These are phyloP conservation scores for Penicillium carneum DNA, from an alignment of 2,329 filamentous ascomycete species.

Conservation along the genomic window DNA sequence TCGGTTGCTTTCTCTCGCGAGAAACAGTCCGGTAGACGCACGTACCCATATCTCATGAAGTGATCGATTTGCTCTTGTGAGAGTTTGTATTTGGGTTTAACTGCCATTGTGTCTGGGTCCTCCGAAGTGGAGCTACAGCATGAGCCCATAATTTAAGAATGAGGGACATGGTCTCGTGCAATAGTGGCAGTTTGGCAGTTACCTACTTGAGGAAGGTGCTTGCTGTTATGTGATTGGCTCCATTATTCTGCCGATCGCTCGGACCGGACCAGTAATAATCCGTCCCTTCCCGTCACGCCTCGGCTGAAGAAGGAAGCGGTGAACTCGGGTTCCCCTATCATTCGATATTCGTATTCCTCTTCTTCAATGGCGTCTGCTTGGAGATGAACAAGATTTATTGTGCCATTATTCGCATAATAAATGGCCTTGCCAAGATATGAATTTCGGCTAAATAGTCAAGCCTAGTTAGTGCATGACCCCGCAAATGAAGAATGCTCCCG, in stretches of 20 bases:
- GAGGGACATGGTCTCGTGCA: background rate
- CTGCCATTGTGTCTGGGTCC: slow-evolving; percentile 7
- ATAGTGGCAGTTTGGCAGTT: background rate
- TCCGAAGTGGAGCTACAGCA: background rate
- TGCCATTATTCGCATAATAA: background rate
- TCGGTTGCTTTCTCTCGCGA: slow-evolving; percentile 56
- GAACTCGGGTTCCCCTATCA: background rate
- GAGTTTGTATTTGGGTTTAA: slow-evolving; percentile 37
- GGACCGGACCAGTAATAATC: background rate
- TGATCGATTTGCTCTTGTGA: slow-evolving; percentile 59
- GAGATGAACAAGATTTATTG: background rate
- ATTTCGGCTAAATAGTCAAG: slow-evolving; percentile 19
- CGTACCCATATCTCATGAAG: slow-evolving; percentile 64
- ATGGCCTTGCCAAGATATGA: background rate
- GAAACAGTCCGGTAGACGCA: slow-evolving; percentile 63
- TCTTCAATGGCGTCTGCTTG: slow-evolving; percentile 2
- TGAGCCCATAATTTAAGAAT: background rate
- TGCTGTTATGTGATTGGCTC: background rate
- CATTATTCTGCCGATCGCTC: background rate
- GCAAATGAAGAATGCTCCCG: slow-evolving; percentile 9
- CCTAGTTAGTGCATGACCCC: background rate
- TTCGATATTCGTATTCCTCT: background rate
- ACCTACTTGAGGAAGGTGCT: slow-evolving; percentile 8
- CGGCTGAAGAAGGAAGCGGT: background rate
- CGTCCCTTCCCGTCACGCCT: fast-evolving